Evolutionary conservation across 2,329 filamentous ascomycete species (phyloP), one percentile per base, ranked within the genome.

Genomic region (Fusarium bulbicola): DNA sequence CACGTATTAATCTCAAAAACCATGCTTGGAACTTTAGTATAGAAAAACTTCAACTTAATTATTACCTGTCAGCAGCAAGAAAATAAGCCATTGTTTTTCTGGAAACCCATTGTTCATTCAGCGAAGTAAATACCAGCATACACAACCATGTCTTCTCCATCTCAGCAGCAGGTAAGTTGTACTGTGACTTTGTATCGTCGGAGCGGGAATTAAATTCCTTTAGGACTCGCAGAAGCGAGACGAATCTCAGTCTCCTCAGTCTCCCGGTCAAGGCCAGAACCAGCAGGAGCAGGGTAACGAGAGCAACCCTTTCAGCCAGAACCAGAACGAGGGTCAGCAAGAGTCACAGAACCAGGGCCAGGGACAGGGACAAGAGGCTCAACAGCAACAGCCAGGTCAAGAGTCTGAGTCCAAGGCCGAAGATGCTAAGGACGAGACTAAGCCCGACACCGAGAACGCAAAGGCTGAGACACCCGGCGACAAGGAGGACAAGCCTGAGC

Each of bases 1-100:
- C 40, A 56, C 43, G 26, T 62, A 68, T 57, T 42, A 73, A 65
- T 73, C 65, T 75, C 76, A 74, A 74, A 78, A 76, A 66, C 69
- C 66, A 37, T 60, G 70, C 63, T 16, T 43, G 24, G 37, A 28
- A 45, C 32, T 57, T 59, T 63, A 32, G 47, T 53, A 43, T 63
- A 73, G 28, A 66, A 54, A 56, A 56, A 49, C 56, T 57, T 32
- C 34, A 40, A 59, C 59, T 69, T 58, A 42, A 54, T n/a, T 42
- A 53, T 43, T 40, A 59, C 52, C 18, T 58, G 20, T 53, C 47
- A 72, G 46, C 52, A 72, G 46, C 50, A 65, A 57, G 36, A 52
- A 70, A 46, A 26, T 53, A 24, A 54, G 49, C 37, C 39, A 49
- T 49, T 57, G 45, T 72, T 40, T 52, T 30, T 57, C 49, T 59